A percentile compares a stretch with the other conserved stretches of the same genome.
phyloP scores from a whole-genome alignment of 225 moss, liverwort and hornwort genomes.

The Physcomitrium patens region DNA sequence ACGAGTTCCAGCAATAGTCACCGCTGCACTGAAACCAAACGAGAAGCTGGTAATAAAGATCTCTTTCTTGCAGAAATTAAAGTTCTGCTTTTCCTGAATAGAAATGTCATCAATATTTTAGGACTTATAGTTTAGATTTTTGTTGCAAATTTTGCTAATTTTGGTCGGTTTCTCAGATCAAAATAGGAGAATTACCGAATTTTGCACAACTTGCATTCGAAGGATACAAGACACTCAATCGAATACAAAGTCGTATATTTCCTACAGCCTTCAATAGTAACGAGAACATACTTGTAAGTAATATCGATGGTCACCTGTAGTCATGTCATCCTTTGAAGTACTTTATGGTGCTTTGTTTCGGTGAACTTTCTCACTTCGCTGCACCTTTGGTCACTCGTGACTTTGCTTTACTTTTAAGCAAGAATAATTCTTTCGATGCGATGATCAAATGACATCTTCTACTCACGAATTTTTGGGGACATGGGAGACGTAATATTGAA shows the following conservation, averaged over 20 bases:
- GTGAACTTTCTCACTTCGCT: slow-evolving; percentile 2
- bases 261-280: slow-evolving; percentile 85
- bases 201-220: slow-evolving; percentile 94
- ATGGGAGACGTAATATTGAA: neutral
- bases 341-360: neutral
- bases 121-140: slow-evolving; percentile 18
- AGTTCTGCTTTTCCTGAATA: slow-evolving; percentile 10
- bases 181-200: slow-evolving; percentile 86
- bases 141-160: slow-evolving; percentile 3
- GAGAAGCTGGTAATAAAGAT: slow-evolving; percentile 75
- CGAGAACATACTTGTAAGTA: slow-evolving; percentile 91
- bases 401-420: neutral
- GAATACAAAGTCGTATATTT: slow-evolving; percentile 93
- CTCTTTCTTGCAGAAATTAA: neutral
- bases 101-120: neutral
- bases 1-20: slow-evolving; percentile 86
- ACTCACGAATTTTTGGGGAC: slow-evolving; percentile 16
- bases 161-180: slow-evolving; percentile 54
- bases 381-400: slow-evolving; percentile 12
- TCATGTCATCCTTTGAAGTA: neutral
- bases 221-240: slow-evolving; percentile 86
- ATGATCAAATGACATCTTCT: slow-evolving; percentile 1
- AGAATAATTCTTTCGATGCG: neutral
- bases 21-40: slow-evolving; percentile 66
- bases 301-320: slow-evolving; percentile 8